A percentile compares a stretch with the other conserved stretches of the same genome.
These are phyloP conservation scores for Oropetium thomaeum DNA, from an alignment of 176 grass and related monocot species.

Conservation along the genomic window DNA sequence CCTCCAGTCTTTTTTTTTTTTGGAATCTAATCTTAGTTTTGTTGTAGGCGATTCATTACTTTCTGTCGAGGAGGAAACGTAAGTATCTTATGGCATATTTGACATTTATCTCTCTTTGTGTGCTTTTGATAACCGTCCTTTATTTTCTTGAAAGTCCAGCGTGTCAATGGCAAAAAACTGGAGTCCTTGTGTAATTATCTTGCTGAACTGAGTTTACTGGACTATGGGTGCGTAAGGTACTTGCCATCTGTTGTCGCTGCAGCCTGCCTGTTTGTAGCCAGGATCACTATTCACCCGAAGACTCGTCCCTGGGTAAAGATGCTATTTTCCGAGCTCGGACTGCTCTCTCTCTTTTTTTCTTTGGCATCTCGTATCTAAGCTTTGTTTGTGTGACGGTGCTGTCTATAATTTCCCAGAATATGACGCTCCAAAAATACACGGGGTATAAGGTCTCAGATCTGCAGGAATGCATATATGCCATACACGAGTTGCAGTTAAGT, in stretches of 20 bases:
- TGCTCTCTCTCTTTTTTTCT: no score
- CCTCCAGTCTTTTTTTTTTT: background rate
- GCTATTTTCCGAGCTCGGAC: background rate
- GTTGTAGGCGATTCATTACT: slow-evolving; percentile 47
- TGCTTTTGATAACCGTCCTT: background rate
- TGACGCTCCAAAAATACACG: slow-evolving; percentile 33
- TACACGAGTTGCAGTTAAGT: slow-evolving; percentile 39
- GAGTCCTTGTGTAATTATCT: slow-evolving; percentile 51
- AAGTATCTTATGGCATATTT: slow-evolving; percentile 12
- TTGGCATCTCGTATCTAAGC: background rate
- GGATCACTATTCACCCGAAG: slow-evolving; percentile 50
- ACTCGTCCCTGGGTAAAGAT: slow-evolving; percentile 56
- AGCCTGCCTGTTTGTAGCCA: slow-evolving; percentile 55
- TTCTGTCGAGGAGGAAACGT: slow-evolving; percentile 38
- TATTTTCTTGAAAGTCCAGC: slow-evolving; percentile 8
- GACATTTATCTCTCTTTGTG: background rate
- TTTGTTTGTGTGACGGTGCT: slow-evolving; percentile 1
- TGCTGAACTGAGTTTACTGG: slow-evolving; percentile 65
- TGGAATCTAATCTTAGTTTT: slow-evolving; percentile 2
- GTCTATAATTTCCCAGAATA: slow-evolving; percentile 31
- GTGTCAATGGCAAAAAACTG: slow-evolving; percentile 8
- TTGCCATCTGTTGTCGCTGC: slow-evolving; percentile 56
- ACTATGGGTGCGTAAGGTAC: slow-evolving; percentile 49
- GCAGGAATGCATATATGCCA: slow-evolving; percentile 19
- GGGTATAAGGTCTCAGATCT: slow-evolving; percentile 48